phyloP scores from a whole-genome alignment of 2,329 filamentous ascomycete species.

The Monilinia aucupariae region DNA sequence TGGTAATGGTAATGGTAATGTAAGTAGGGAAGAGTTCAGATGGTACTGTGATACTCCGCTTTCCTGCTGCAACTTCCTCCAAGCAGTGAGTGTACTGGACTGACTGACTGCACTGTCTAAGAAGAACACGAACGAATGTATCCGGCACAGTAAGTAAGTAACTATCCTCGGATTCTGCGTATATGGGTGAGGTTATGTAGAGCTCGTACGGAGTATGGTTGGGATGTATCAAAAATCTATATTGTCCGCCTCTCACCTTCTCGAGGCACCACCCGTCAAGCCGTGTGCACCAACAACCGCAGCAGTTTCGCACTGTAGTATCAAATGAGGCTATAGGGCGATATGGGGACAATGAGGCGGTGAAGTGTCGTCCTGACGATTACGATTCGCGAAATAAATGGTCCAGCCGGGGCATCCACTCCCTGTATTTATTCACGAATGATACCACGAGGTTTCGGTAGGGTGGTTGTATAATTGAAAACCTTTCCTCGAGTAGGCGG shows the following conservation, averaged over 20 bases:
- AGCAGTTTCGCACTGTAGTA: conserved; percentile 5
- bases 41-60: conserved; percentile 8
- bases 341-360: conserved; percentile 10
- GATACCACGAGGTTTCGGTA: conserved; percentile 3
- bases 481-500: conserved; percentile 4
- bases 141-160: too few relatives aligned
- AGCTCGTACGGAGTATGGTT: neutral
- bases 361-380: conserved; percentile 16
- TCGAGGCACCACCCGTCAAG: conserved; percentile 4
- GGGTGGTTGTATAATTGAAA: neutral
- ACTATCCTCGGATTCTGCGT: too few relatives aligned
- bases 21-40: neutral
- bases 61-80: conserved; percentile 1
- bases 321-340: conserved; percentile 10
- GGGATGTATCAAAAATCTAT: neutral
- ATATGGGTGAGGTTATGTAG: neutral
- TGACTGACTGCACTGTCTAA: too few relatives aligned
- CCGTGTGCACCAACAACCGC: conserved; percentile 3
- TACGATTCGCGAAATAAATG: conserved; percentile 11
- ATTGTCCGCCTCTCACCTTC: conserved; percentile 3
- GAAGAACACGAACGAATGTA: conserved; percentile 7
- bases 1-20: neutral
- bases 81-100: too few relatives aligned
- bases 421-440: conserved; percentile 9
- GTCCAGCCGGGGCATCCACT: conserved; percentile 11